These are phyloP conservation scores for Astraeus odoratus DNA, from an alignment of 768 basidiomycete species.

Conservation along the genomic window DNA sequence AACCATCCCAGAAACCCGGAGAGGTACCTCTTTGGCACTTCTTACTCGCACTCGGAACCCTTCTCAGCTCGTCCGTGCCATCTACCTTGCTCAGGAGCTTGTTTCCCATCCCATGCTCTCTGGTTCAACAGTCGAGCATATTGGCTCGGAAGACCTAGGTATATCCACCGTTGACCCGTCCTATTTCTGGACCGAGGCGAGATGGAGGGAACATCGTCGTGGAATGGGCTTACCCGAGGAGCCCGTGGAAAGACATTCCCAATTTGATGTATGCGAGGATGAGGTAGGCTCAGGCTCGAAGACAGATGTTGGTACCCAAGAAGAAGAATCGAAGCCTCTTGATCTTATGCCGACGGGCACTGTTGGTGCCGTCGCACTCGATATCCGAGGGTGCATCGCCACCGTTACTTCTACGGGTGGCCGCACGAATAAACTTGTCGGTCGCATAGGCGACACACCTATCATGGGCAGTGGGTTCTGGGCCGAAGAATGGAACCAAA, in stretches of 20 bases:
- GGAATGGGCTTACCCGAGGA: slow-evolving; percentile 71
- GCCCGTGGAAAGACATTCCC: slow-evolving; percentile 34
- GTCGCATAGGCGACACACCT: slow-evolving; percentile 80
- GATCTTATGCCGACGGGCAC: slow-evolving; percentile 70
- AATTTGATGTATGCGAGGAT: slow-evolving; percentile 13
- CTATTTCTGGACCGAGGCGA: slow-evolving; percentile 68
- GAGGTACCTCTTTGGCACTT: slow-evolving; percentile 60
- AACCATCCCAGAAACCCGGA: slow-evolving; percentile 48
- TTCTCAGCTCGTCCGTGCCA: slow-evolving; percentile 56
- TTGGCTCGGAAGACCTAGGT: slow-evolving; percentile 48
- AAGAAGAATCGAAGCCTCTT: slow-evolving; percentile 24
- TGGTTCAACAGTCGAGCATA: slow-evolving; percentile 52
- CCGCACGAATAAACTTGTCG: slow-evolving; percentile 75
- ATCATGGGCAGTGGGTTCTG: slow-evolving; percentile 74
- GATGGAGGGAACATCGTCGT: slow-evolving; percentile 73
- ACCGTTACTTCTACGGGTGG: slow-evolving; percentile 77
- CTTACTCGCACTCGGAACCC: slow-evolving; percentile 67
- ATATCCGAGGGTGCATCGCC: slow-evolving; percentile 66
- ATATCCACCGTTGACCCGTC: slow-evolving; percentile 59
- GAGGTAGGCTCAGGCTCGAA: too few species aligned
- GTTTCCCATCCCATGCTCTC: slow-evolving; percentile 69
- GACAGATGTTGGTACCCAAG: slow-evolving; percentile 12
- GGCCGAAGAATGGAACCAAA: slow-evolving; percentile 69
- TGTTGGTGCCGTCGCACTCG: slow-evolving; percentile 80
- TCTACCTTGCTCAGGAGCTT: slow-evolving; percentile 62